Conservation (phyloP, 2,329 filamentous ascomycete species). For the Neofusicoccum parvum region DNA sequence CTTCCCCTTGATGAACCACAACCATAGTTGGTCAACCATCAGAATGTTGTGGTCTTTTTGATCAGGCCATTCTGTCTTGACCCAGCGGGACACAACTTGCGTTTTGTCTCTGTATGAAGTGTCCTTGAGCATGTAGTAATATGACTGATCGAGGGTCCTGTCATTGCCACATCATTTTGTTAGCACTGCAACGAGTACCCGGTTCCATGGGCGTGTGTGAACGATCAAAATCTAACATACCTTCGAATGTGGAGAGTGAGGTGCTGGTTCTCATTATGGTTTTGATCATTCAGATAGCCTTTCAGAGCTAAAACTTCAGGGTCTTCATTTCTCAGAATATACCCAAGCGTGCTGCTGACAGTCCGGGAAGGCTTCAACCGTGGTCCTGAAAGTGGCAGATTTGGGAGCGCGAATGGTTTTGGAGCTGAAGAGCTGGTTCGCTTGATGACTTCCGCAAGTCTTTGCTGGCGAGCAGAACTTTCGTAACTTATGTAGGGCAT, state of each 20-base stretch:
- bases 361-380: not conserved
- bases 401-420: not conserved
- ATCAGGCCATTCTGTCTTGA: not conserved
- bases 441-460: not conserved
- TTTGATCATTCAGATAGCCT: constrained; percentile 3
- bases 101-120: constrained; percentile 13
- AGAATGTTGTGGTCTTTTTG: constrained; percentile 59
- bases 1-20: constrained; percentile 57
- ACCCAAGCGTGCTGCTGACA: not conserved
- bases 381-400: not conserved
- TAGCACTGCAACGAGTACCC: no score
- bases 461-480: not conserved
- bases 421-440: not conserved
- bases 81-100: constrained; percentile 18
- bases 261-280: not conserved
- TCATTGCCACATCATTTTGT: not conserved
- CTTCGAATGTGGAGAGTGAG: not conserved
- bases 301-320: not conserved
- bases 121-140: constrained; percentile 19
- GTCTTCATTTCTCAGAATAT: not conserved
- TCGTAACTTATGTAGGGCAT: constrained; percentile 13
- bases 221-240: not conserved
- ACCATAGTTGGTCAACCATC: constrained; percentile 71
- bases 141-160: constrained; percentile 12
- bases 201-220: no score